Conservation (phyloP, 1,139 yeast species). For the Magnusiomyces suaveolens region DNA sequence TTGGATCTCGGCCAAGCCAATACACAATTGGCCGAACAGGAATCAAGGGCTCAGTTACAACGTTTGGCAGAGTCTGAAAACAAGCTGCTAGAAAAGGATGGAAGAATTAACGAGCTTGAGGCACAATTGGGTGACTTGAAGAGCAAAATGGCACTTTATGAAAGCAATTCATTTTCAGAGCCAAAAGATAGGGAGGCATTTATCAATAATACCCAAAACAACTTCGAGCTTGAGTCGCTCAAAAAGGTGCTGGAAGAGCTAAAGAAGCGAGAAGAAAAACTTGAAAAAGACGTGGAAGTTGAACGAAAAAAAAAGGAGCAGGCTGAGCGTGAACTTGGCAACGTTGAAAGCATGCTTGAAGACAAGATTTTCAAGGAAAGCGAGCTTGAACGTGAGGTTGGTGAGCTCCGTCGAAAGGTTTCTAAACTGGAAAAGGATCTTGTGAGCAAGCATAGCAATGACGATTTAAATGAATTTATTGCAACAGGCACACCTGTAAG, state of each 20-base stretch:
- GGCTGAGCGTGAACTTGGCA: slow-evolving; percentile 10
- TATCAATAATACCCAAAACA: too few species aligned
- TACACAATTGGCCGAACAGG: slow-evolving; percentile 21
- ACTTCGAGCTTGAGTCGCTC: too few species aligned
- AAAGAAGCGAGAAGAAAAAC: neutral
- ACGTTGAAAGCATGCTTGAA: slow-evolving; percentile 11
- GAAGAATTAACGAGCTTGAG: slow-evolving; percentile 24
- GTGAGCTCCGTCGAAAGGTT: neutral
- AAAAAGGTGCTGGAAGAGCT: neutral
- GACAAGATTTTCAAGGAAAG: slow-evolving; percentile 11
- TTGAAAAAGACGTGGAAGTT: neutral
- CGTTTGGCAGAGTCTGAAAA: slow-evolving; percentile 30
- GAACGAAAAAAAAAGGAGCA: slow-evolving; percentile 7
- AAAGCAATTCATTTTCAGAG: slow-evolving; percentile 8
- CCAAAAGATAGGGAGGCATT: neutral
- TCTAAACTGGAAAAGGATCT: neutral
- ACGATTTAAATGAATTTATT: neutral
- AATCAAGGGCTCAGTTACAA: slow-evolving; percentile 22
- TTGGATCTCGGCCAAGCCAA: slow-evolving; percentile 21
- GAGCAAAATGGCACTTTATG: slow-evolving; percentile 16
- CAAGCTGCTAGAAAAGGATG: slow-evolving; percentile 26
- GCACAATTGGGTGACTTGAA: slow-evolving; percentile 24
- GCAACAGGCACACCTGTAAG: neutral
- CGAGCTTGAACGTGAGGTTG: slow-evolving; percentile 7
- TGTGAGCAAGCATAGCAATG: neutral